Conservation (phyloP, 768 basidiomycete species). For the Dacryopinax spathularia region DNA sequence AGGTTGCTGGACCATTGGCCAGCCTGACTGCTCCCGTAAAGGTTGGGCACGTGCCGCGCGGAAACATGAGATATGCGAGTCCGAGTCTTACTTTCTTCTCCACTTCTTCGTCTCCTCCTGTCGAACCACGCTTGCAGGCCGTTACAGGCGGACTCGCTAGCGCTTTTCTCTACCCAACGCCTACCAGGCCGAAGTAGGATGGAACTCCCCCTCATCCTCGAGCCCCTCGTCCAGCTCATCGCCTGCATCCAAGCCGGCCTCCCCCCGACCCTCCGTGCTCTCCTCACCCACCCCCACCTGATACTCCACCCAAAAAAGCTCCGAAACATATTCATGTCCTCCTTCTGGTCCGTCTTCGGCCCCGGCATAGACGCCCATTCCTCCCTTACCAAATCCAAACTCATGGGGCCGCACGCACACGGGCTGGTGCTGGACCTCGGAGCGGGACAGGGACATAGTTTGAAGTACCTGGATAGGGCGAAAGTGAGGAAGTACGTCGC, state of each 20-base stretch:
- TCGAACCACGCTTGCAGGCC: too few relatives aligned
- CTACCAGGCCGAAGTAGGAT: not conserved
- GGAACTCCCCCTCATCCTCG: not conserved
- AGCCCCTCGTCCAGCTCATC: not conserved
- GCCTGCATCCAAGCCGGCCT: conserved; percentile 22
- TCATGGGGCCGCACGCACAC: conserved; percentile 41
- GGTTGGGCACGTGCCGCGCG: too few relatives aligned
- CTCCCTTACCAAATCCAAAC: conserved; percentile 28
- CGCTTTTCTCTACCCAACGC: too few relatives aligned
- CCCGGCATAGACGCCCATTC: conserved; percentile 33
- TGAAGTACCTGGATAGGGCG: conserved; percentile 41
- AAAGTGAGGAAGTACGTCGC: conserved; percentile 53
- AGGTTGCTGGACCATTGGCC: too few relatives aligned
- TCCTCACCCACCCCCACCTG: conserved; percentile 31
- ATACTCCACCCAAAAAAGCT: conserved; percentile 33
- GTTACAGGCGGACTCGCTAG: too few relatives aligned
- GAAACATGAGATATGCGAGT: too few relatives aligned
- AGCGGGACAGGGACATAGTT: conserved; percentile 52
- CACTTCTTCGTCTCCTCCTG: too few relatives aligned
- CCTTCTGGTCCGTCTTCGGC: conserved; percentile 43
- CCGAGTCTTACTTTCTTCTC: too few relatives aligned
- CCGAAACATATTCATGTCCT: conserved; percentile 42
- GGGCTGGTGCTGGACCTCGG: conserved; percentile 57
- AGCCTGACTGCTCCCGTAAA: too few relatives aligned
- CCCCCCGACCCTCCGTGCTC: conserved; percentile 34